Evolutionary conservation across 1,284 basidiomycete species (phyloP).

Genomic region (Tetrapyrgos nigripes): DNA sequence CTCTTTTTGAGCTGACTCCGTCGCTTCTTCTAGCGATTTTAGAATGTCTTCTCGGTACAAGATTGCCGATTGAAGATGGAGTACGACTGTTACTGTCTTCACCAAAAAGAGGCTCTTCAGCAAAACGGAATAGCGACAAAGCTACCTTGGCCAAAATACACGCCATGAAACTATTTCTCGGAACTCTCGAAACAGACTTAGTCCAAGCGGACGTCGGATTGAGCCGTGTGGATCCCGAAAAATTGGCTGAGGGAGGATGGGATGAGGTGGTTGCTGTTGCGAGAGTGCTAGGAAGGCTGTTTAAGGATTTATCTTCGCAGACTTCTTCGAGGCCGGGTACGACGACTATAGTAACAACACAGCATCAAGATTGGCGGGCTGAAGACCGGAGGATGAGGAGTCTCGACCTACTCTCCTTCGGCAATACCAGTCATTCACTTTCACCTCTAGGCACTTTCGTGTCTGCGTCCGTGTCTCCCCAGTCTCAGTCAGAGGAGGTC

Average conservation of each 20-base stretch:
- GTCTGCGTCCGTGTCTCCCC: no score
- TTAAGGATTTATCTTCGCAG: no score
- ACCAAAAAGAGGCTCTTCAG: no score
- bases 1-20: constrained; percentile 70
- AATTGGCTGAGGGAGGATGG: constrained; percentile 64
- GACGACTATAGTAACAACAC: no score
- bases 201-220: constrained; percentile 66
- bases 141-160: no score
- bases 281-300: constrained; percentile 65
- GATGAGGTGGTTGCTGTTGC: constrained; percentile 70
- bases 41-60: constrained; percentile 58
- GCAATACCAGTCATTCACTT: no score
- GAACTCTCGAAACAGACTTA: constrained; percentile 74
- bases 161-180: constrained; percentile 82
- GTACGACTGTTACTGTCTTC: constrained; percentile 45
- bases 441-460: no score
- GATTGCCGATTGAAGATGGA: constrained; percentile 50
- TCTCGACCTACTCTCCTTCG: no score
- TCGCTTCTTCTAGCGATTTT: constrained; percentile 70
- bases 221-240: constrained; percentile 64
- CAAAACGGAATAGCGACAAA: constrained; percentile 35
- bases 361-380: no score
- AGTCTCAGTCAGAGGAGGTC: no score
- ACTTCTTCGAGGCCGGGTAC: no score
- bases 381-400: no score